Base-by-base conservation (phyloP, 768 basidiomycete species). In the Tylopilus rubrobrunneus region DNA sequence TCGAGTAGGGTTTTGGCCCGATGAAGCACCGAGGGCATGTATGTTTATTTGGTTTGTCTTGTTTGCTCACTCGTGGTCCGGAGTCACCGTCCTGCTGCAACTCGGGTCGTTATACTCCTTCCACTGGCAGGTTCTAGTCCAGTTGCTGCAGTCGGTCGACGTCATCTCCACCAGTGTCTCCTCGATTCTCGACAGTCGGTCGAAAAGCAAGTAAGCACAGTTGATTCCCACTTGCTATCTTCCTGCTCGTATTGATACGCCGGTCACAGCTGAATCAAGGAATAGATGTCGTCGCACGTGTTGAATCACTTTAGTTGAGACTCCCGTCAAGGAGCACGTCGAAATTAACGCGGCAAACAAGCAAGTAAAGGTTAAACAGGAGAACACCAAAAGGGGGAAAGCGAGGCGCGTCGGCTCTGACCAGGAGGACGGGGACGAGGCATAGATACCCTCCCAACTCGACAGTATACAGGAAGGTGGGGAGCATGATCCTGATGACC, bases 11-110 rank as follows among this genome's bases (percentile, higher is more conserved):
- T 65, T 92, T 91, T 10, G n/a, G n/a, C 92, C 92, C 14, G 92
- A 73, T 10, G 92, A 96, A 40, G 97, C 97, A 37, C 95, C 96
- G 40, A 99, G 81, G 0, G 83, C 86, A 68, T 87, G 85, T 60
- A 98, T 78, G 55, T n/a, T n/a, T n/a, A n/a, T n/a, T n/a, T n/a
- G n/a, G n/a, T n/a, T n/a, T n/a, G n/a, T n/a, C n/a, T n/a, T n/a
- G n/a, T n/a, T n/a, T n/a, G n/a, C n/a, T n/a, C n/a, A n/a, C n/a
- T n/a, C n/a, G n/a, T n/a, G n/a, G n/a, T n/a, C n/a, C n/a, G n/a
- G n/a, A n/a, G n/a, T n/a, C n/a, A n/a, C n/a, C n/a, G n/a, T n/a
- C n/a, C n/a, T n/a, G n/a, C n/a, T n/a, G n/a, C n/a, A n/a, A n/a
- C n/a, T n/a, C n/a, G n/a, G n/a, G n/a, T n/a, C n/a, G n/a, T n/a